Conservation (phyloP, 1,284 basidiomycete species). For the Fomitopsis schrenkii region DNA sequence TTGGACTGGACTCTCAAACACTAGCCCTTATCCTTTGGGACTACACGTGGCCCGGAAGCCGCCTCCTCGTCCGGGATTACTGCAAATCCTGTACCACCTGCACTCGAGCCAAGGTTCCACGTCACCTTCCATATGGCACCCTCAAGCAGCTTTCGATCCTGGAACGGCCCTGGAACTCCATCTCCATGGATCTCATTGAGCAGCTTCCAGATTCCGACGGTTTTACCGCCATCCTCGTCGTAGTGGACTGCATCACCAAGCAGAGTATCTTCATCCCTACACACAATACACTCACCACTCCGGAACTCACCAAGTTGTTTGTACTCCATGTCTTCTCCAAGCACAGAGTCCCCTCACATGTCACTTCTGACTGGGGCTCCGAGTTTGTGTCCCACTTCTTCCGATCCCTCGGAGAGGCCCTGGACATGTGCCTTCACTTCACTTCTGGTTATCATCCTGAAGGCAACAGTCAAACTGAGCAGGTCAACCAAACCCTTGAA, state of each 20-base stretch:
- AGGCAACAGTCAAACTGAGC: background rate
- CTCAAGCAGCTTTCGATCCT: slow-evolving; percentile 9
- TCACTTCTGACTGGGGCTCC: slow-evolving; percentile 27
- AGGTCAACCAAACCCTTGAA: background rate
- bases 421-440: background rate
- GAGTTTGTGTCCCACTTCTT: background rate
- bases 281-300: slow-evolving; percentile 25
- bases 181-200: slow-evolving; percentile 11
- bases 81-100: slow-evolving; percentile 1
- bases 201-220: background rate
- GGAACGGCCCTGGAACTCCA: slow-evolving; percentile 1
- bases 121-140: background rate
- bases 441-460: background rate
- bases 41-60: slow-evolving; percentile 4
- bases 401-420: background rate
- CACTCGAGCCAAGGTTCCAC: slow-evolving; percentile 3
- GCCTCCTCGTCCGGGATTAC: background rate
- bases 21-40: slow-evolving; percentile 1
- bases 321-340: slow-evolving; percentile 25
- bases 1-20: too few species aligned
- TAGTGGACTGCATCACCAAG: slow-evolving; percentile 8
- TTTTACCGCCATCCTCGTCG: slow-evolving; percentile 6
- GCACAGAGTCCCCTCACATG: slow-evolving; percentile 23
- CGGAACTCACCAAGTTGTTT: slow-evolving; percentile 27
- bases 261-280: slow-evolving; percentile 16